Percentiles rank a stretch among this genome's conserved stretches.
phyloP scores from a whole-genome alignment of 441 rosid genomes.

The Populus hybrid region DNA sequence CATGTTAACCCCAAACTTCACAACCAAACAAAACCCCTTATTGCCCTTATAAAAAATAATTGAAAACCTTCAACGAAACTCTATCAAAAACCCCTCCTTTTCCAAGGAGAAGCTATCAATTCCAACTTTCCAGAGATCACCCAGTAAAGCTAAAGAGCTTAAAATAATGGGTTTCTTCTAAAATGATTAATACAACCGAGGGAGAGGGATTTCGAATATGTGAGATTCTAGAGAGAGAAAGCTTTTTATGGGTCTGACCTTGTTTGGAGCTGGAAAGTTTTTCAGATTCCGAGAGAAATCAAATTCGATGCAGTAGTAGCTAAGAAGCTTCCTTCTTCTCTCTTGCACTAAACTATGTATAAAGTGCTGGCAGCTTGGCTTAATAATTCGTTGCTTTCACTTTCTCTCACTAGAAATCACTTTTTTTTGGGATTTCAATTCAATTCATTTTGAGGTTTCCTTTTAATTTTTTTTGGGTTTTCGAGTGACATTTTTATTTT shows the following conservation, averaged over 20 bases:
- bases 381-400: background rate
- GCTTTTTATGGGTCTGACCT: background rate
- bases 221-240: background rate
- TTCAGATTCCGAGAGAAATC: conserved; percentile 9
- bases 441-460: background rate
- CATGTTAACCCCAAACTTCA: background rate
- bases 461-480: conserved; percentile 5
- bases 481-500: conserved; percentile 8
- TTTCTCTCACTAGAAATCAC: background rate
- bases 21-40: conserved; percentile 1
- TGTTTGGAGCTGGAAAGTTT: conserved; percentile 3
- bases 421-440: conserved; percentile 10
- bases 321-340: background rate
- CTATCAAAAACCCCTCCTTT: background rate
- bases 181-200: background rate
- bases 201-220: background rate
- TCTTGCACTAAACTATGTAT: background rate
- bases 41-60: conserved; percentile 11
- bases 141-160: background rate
- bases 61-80: conserved; percentile 6
- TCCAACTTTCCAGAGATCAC: conserved; percentile 14
- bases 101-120: background rate
- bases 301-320: conserved; percentile 7
- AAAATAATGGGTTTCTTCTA: conserved; percentile 6
- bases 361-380: background rate